Conservation (phyloP, 495 filamentous ascomycete species). For the Jackrogersella minutella region DNA sequence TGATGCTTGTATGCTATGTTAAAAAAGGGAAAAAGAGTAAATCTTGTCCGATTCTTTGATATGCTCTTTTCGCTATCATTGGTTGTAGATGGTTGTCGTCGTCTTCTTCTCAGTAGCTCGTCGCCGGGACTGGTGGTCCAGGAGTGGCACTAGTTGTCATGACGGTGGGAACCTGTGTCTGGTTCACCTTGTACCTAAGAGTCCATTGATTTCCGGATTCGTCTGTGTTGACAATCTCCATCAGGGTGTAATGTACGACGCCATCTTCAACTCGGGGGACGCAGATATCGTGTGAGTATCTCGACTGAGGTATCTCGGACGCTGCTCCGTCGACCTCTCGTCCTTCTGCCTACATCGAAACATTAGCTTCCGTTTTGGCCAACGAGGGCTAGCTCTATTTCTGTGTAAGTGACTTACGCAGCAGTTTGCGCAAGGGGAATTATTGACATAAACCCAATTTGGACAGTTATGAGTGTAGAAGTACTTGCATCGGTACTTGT, state of each 20-base stretch:
- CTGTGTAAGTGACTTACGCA: conserved; percentile 53
- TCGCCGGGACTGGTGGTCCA: conserved; percentile 36
- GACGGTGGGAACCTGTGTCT: conserved; percentile 38
- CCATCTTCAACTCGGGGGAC: conserved; percentile 56
- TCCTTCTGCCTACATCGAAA: conserved; percentile 52
- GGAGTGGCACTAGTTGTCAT: conserved; percentile 51
- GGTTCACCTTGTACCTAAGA: conserved; percentile 41
- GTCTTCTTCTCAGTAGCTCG: conserved; percentile 27
- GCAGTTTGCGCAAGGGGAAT: conserved; percentile 63
- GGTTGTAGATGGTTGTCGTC: neutral
- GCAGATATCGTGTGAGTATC: conserved; percentile 46
- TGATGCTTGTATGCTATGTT: conserved; percentile 13
- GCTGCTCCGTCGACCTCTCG: conserved; percentile 51
- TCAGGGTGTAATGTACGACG: conserved; percentile 53
- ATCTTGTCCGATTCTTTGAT: conserved; percentile 4
- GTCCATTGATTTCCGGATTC: conserved; percentile 45
- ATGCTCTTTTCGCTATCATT: neutral
- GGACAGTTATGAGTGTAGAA: conserved; percentile 65
- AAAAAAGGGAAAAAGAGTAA: neutral
- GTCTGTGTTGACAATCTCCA: conserved; percentile 51
- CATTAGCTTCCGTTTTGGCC: conserved; percentile 18
- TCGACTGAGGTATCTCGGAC: conserved; percentile 36
- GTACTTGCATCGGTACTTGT: conserved; percentile 69
- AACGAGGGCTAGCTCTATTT: neutral
- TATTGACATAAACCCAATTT: conserved; percentile 69